Evolutionary conservation across 2,329 filamentous ascomycete genomes (phyloP).

Genomic region (Stylonectria norvegica): DNA sequence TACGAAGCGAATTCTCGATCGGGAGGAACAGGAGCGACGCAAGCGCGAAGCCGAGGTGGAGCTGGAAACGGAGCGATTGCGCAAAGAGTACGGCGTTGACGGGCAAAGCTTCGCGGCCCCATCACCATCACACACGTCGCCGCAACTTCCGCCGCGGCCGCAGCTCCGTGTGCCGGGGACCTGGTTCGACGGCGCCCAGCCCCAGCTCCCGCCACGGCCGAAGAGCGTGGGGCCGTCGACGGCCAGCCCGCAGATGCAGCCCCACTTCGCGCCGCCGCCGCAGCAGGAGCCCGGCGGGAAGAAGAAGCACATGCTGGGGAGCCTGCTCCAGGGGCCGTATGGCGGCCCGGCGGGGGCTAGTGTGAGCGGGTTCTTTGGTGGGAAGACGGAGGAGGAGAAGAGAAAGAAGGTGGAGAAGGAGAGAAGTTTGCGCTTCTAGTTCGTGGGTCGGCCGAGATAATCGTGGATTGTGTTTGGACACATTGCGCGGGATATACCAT

Average conservation of each 20-base stretch:
- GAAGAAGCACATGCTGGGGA: constrained; percentile 13
- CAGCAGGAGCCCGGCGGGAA: constrained; percentile 13
- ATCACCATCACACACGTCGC: constrained; percentile 20
- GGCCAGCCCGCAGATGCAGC: constrained; percentile 17
- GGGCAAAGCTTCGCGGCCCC: constrained; percentile 37
- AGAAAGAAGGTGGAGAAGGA: constrained; percentile 46
- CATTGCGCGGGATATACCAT: constrained; percentile 25
- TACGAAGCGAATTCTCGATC: constrained; percentile 63
- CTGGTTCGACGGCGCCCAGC: constrained; percentile 18
- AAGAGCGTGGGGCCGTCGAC: constrained; percentile 44
- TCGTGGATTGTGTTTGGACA: constrained; percentile 5
- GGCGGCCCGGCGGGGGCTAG: constrained; percentile 41
- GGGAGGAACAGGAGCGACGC: constrained; percentile 59
- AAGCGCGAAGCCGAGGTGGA: constrained; percentile 61
- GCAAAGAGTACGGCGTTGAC: constrained; percentile 62
- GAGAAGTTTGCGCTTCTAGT: constrained; percentile 44
- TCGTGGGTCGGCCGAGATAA: not conserved
- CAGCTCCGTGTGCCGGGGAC: constrained; percentile 17
- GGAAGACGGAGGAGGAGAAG: constrained; percentile 35
- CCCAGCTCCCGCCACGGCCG: constrained; percentile 42
- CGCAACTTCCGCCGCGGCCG: constrained; percentile 35
- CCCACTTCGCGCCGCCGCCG: constrained; percentile 21
- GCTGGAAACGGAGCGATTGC: constrained; percentile 78
- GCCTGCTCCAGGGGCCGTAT: constrained; percentile 31
- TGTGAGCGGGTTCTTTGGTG: constrained; percentile 43